These are phyloP conservation scores for Balamuthia mandrillaris DNA, from an alignment of 208 protist genomes.

Conservation along the genomic window DNA sequence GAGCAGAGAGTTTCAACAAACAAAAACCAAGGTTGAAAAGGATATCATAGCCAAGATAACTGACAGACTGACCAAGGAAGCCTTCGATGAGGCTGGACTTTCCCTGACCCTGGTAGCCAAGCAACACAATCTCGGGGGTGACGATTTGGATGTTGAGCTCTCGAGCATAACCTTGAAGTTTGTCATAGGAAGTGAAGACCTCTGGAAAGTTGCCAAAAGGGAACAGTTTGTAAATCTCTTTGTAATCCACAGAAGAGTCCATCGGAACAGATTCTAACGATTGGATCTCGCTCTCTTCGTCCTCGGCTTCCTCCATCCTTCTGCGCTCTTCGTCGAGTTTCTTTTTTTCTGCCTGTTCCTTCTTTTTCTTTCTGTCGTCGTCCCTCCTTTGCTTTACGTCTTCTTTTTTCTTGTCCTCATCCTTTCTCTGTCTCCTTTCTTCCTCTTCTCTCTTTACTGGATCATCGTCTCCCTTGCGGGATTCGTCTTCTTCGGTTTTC, in stretches of 20 bases:
- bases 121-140: slow-evolving; percentile 55
- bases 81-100: slow-evolving; percentile 59
- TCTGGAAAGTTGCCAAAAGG: slow-evolving; percentile 31
- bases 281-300: slow-evolving; percentile 42
- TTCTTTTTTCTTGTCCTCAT: slow-evolving; percentile 39
- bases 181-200: slow-evolving; percentile 56
- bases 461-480: slow-evolving; percentile 7
- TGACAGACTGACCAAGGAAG: slow-evolving; percentile 47
- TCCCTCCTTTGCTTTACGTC: slow-evolving; percentile 32
- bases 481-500: slow-evolving; percentile 25
- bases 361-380: slow-evolving; percentile 35
- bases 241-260: slow-evolving; percentile 17
- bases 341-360: slow-evolving; percentile 31
- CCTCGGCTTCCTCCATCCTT: slow-evolving; percentile 16
- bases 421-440: neutral
- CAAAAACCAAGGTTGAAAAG: too few species aligned
- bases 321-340: slow-evolving; percentile 30
- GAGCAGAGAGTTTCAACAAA: too few species aligned
- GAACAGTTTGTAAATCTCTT: slow-evolving; percentile 37
- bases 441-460: slow-evolving; percentile 27
- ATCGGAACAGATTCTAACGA: neutral
- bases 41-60: slow-evolving; percentile 13
- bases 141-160: slow-evolving; percentile 54
- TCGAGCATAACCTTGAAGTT: slow-evolving; percentile 55
- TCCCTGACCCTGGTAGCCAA: slow-evolving; percentile 41